Percentiles rank a stretch among this genome's conserved stretches.
These are phyloP conservation scores for Tuber borchii DNA, from an alignment of 495 filamentous ascomycete genomes.

Conservation along the genomic window DNA sequence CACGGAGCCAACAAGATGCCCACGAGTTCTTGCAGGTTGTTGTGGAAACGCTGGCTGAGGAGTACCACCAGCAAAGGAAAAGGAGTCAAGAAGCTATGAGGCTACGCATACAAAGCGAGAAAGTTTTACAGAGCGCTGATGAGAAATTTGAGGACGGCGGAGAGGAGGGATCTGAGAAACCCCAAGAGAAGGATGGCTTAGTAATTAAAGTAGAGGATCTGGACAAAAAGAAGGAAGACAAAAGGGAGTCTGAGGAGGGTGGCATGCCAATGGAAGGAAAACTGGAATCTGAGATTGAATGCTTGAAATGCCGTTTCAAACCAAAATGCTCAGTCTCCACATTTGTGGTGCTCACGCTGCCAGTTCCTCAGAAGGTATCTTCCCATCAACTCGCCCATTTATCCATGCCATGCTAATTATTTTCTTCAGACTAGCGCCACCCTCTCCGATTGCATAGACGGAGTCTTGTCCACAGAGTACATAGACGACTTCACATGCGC, in stretches of 20 bases:
- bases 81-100: conserved; percentile 13
- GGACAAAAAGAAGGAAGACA: conserved; percentile 14
- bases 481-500: conserved; percentile 97
- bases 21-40: conserved; percentile 96
- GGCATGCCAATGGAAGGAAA: conserved; percentile 45
- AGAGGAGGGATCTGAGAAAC: conserved; percentile 4
- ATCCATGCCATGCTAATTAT: conserved; percentile 14
- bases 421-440: conserved; percentile 51
- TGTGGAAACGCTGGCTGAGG: conserved; percentile 81
- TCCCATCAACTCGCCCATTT: conserved; percentile 47
- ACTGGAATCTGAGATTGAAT: conserved; percentile 88
- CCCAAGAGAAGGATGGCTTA: conserved; percentile 13
- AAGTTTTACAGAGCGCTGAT: conserved; percentile 3
- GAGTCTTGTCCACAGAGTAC: conserved; percentile 85
- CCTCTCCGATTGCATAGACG: conserved; percentile 76
- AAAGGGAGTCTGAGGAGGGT: conserved; percentile 25
- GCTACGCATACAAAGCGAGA: conserved; percentile 14
- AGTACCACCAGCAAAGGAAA: conserved; percentile 61
- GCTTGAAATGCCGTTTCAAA: conserved; percentile 78
- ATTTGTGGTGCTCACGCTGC: conserved; percentile 87
- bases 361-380: conserved; percentile 66
- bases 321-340: conserved; percentile 72
- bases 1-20: conserved; percentile 93
- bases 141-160: conserved; percentile 6
- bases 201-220: conserved; percentile 22